A percentile compares a stretch with the other conserved stretches of the same genome.
phyloP scores from a whole-genome alignment of 2,329 filamentous ascomycete genomes.

The Colletotrichum karsti region DNA sequence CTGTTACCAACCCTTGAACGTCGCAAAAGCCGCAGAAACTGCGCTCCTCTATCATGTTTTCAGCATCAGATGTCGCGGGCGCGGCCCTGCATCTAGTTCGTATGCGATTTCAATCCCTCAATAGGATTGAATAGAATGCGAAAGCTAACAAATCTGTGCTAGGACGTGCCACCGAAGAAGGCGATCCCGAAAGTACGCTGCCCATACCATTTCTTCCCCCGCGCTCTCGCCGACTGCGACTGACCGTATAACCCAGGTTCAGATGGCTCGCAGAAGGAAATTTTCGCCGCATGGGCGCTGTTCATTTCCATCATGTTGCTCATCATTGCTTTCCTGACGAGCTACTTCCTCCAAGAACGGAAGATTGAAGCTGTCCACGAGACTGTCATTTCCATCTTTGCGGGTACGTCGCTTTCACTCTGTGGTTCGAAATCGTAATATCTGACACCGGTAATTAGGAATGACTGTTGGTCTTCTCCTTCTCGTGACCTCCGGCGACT shows the following conservation, averaged over 20 bases:
- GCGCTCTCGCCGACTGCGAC: constrained; percentile 10
- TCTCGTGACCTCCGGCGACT: constrained; percentile 80
- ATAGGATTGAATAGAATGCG: background rate
- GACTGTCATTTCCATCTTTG: constrained; percentile 98
- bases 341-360: constrained; percentile 95
- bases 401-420: constrained; percentile 63
- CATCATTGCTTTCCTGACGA: constrained; percentile 94
- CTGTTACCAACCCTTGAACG: constrained; percentile 24
- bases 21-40: background rate
- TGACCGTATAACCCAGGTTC: constrained; percentile 24
- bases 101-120: background rate
- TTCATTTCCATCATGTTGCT: constrained; percentile 96
- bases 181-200: constrained; percentile 25
- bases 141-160: constrained; percentile 1
- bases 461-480: constrained; percentile 95
- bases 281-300: constrained; percentile 94
- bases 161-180: constrained; percentile 27
- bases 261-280: constrained; percentile 76
- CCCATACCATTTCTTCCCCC: background rate
- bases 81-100: constrained; percentile 14
- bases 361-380: constrained; percentile 98
- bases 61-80: constrained; percentile 12
- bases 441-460: constrained; percentile 59
- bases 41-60: constrained; percentile 9
- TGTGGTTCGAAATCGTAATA: background rate